Base-by-base conservation (phyloP, 140 eudicot species). In the Eryngium alpinum region DNA sequence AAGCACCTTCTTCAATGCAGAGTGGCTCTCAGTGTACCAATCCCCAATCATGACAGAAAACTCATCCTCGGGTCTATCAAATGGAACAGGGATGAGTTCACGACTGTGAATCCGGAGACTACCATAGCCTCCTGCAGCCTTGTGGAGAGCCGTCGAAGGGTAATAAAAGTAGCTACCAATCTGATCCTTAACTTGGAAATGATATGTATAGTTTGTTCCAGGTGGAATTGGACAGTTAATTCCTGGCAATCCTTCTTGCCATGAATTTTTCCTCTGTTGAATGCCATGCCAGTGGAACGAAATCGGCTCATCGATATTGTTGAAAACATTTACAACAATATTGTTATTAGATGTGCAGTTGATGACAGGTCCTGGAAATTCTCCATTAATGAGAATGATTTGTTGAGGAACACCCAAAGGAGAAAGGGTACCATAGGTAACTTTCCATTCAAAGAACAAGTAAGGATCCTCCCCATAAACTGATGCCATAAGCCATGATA, bases 321-420 rank as follows among this genome's bases (percentile, higher is more conserved):
- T 91, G 79, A 89, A 87, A 22, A 91, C 89, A 57, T 91, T 89
- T 34, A 91, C 81, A 7, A 86, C 87, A 10, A 91, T 53, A 83
- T 89, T 89, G 89, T 91, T 89, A 90, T 89, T 91, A 52, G 91
- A 78, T 10, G 93, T 87, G 75, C 86, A 34, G 65, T 91, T 91
- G 71, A 91, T 83, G 22, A 44, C 72, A 0, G 96, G 96, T 10
- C 96, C 96, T 0, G 90, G 91, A 29, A 91, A 86, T n/a, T 84
- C 72, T 16, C 86, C 90, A 51, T 91, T 91, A 84, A 91, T 87
- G 43, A 86, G 86, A 77, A 91, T 91, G 31, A 86, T 90, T 72
- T 86, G 87, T 52, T 89, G 88, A 6, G 96, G 91, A 24, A 79
- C 85, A 1, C 96, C 96, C 34, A 87, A 75, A 1, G 92, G 96